Evolutionary conservation across 805 yeast genomes (phyloP).

Genomic region (Yarrowia hollandica): DNA sequence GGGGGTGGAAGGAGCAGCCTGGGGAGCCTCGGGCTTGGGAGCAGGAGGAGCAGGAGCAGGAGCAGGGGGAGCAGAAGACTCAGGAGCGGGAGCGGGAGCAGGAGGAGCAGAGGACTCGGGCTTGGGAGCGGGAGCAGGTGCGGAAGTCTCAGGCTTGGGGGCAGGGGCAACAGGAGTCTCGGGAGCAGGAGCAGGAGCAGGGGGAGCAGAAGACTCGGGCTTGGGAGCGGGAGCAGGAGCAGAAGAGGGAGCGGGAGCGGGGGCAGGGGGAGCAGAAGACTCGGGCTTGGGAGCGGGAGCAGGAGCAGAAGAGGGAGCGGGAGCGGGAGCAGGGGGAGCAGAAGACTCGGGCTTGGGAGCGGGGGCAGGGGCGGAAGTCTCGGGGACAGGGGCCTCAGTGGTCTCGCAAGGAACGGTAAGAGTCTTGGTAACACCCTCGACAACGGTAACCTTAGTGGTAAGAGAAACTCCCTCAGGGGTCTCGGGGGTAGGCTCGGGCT

Average conservation of each 20-base stretch:
- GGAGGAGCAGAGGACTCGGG: slow-evolving; percentile 10
- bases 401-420: slow-evolving; percentile 32
- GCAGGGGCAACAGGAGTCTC: slow-evolving; percentile 9
- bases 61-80: slow-evolving; percentile 20
- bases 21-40: slow-evolving; percentile 14
- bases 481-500: slow-evolving; percentile 32
- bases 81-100: slow-evolving; percentile 20
- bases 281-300: slow-evolving; percentile 30
- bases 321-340: neutral
- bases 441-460: slow-evolving; percentile 30
- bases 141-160: slow-evolving; percentile 31
- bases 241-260: slow-evolving; percentile 11
- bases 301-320: slow-evolving; percentile 1
- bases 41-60: slow-evolving; percentile 18
- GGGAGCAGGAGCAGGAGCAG: slow-evolving; percentile 19
- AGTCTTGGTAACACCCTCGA: slow-evolving; percentile 32
- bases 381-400: slow-evolving; percentile 33
- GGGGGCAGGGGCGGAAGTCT: slow-evolving; percentile 6
- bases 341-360: too few relatives aligned
- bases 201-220: slow-evolving; percentile 2
- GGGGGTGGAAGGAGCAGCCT: slow-evolving; percentile 16
- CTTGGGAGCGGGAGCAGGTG: slow-evolving; percentile 21
- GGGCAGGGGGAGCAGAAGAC: slow-evolving; percentile 13
- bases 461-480: slow-evolving; percentile 28
- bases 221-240: slow-evolving; percentile 10